Percentiles rank a stretch among this genome's conserved stretches.
Conservation (phyloP, 805 yeast species). For the Metschnikowia vanudenii region DNA sequence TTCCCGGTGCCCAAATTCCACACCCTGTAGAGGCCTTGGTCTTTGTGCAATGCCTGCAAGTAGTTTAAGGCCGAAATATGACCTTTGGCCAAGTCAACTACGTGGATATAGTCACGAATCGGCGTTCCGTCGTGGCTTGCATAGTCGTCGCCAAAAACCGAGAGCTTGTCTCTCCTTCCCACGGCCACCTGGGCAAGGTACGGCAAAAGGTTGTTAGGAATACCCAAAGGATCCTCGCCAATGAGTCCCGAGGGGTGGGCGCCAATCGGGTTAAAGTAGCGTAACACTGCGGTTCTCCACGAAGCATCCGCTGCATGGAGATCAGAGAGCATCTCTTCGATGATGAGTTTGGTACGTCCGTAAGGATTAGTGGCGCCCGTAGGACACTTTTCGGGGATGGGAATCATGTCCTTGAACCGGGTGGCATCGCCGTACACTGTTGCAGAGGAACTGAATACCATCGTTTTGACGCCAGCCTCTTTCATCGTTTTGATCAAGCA, state of each 20-base stretch:
- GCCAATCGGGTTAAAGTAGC: constrained; percentile 84
- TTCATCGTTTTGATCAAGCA: constrained; percentile 55
- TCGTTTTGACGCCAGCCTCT: constrained; percentile 42
- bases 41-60: constrained; percentile 33
- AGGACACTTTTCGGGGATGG: constrained; percentile 78
- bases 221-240: constrained; percentile 79
- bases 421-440: constrained; percentile 84
- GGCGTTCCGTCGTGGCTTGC: constrained; percentile 76
- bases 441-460: constrained; percentile 78
- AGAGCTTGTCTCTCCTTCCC: constrained; percentile 63
- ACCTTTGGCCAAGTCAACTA: constrained; percentile 74
- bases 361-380: constrained; percentile 75
- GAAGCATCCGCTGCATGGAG: constrained; percentile 42
- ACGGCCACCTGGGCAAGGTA: constrained; percentile 75
- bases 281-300: constrained; percentile 60
- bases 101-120: constrained; percentile 78
- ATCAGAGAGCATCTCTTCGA: constrained; percentile 62
- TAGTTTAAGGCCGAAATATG: constrained; percentile 69
- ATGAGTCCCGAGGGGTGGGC: constrained; percentile 79
- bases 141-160: constrained; percentile 73
- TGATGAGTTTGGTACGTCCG: constrained; percentile 66
- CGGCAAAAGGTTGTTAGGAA: constrained; percentile 75
- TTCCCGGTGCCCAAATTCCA: constrained; percentile 85
- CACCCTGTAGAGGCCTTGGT: constrained; percentile 58
- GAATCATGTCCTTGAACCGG: constrained; percentile 67